Evolutionary conservation across 345 rosid genomes (phyloP), one percentile per base, ranked within the genome.

Genomic region (Melaleuca alternifolia): DNA sequence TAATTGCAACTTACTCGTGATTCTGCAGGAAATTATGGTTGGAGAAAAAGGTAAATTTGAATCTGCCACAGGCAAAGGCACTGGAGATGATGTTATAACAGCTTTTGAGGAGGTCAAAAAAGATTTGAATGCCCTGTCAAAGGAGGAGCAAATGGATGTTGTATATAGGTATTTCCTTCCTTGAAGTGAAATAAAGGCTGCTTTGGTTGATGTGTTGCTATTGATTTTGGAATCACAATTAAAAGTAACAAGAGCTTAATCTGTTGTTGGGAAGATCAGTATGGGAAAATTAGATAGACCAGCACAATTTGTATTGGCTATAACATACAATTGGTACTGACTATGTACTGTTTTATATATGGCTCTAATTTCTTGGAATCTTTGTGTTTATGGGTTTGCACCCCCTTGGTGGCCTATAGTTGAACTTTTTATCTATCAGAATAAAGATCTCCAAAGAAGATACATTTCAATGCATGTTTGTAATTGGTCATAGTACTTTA

Each of bases 131-230:
- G 92, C 95, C 85, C 91, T 97, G 90, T 93, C 99, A 16, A 93
- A 86, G 90, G 93, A 97, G 89, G 98, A 96, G 90, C 96, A 96
- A 90, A 96, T 96, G 96, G 94, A 97, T 85, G 94, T 94, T 87
- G 95, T 95, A 13, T 92, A 92, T 56, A 95, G 98, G 99, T 97
- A 90, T 57, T 41, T 26, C 44, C 37, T 75, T 62, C 84, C 48
- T 37, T 87, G 6, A 50, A 51, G 57, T 33, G 83, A 77, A 51
- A 20, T 51, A 26, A 65, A 30, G 30, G 77, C 77, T 30, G 23
- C 44, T 30, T 65, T 87, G 11, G 20, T 52, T 50, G 46, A 12
- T 84, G 48, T 71, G 48, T 37, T 71, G 79, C 79, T 71, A 71
- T 41, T 71, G 81, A 24, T 71, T 71, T 9, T 37, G 26, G 48